Base-by-base conservation (phyloP, 164 flowering plant species). In the Chloranthus sessilifolius region DNA sequence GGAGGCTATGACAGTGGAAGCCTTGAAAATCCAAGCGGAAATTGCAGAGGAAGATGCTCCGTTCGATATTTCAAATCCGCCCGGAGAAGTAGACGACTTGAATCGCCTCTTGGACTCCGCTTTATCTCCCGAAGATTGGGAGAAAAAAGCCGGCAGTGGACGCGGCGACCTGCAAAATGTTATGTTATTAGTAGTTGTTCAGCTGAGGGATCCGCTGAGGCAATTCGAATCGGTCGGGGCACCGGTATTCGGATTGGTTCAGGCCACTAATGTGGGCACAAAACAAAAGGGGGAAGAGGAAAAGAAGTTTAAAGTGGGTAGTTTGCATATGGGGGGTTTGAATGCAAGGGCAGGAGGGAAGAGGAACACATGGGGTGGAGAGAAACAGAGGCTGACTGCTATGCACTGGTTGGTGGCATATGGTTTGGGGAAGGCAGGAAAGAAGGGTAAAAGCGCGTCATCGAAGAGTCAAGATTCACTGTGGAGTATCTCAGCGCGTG, bases 41-140 rank as follows among this genome's bases (percentile, higher is more conserved):
- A 73, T 85, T 68, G 71, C 83, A 1, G 94, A 83, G 40, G 96
- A 83, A 55, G 86, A 85, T n/a, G 81, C 96, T 8, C 98, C 96
- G 0, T 88, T 85, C 41, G 95, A 85, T 17, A 78, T 91, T 19
- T 80, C 95, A n/a, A n/a, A n/a, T 30, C 73, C 96, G 9, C 43
- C 72, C 12, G 36, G 12, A 38, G 41, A 20, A 58, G 49, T 14
- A 65, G 60, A 55, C 15, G 73, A 66, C 25, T 57, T 63, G 3
- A 47, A 50, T 30, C 59, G 50, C 10, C 78, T 74, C 17, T 60
- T 84, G 26, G 61, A 70, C 33, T 64, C 75, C 21, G 76, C 83
- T 1, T 37, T 75, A 24, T 69, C 89, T 39, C 68, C 85, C 1
- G 90, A 88, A 43, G 83, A 83, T 14, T 82, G 86, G 88, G 51